phyloP scores from a whole-genome alignment of 257 asterid species.

The Petunia axillaris region DNA sequence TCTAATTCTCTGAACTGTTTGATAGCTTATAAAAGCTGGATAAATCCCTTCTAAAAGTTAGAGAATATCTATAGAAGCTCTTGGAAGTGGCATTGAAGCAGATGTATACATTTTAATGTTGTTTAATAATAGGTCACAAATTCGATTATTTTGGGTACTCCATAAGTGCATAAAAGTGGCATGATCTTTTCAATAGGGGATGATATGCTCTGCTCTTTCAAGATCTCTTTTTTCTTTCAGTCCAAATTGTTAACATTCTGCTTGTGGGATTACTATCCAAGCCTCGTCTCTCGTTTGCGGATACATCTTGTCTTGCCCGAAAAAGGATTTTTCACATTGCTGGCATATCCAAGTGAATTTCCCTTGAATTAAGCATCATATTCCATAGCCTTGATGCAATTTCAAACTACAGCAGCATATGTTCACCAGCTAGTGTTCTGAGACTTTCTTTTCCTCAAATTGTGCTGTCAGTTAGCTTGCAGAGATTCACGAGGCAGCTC shows the following conservation, averaged over 20 bases:
- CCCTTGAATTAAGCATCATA: constrained; percentile 2
- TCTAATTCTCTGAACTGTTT: not conserved
- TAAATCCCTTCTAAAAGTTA: constrained; percentile 6
- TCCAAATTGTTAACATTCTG: not conserved
- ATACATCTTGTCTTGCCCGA: not conserved
- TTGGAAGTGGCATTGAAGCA: not conserved
- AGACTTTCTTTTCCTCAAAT: not conserved
- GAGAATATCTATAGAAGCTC: not conserved
- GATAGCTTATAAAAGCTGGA: not conserved
- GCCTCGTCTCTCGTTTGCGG: not conserved
- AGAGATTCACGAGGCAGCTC: not conserved
- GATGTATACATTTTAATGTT: not conserved
- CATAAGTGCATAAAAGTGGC: not conserved
- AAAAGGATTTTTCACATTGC: not conserved
- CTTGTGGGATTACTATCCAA: not conserved
- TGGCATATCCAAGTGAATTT: not conserved
- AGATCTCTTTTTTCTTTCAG: constrained; percentile 9
- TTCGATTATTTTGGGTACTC: not conserved
- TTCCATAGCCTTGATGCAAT: not conserved
- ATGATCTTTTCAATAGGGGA: constrained; percentile 12
- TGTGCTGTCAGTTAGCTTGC: not conserved
- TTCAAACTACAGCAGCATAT: not conserved
- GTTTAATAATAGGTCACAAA: not conserved
- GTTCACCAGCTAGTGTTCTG: not conserved
- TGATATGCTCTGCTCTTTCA: not conserved